A percentile compares a stretch with the other conserved stretches of the same genome.
These are phyloP conservation scores for Mycosphaerelloides madeirae DNA, from an alignment of 2,329 filamentous ascomycete genomes.

Conservation along the genomic window DNA sequence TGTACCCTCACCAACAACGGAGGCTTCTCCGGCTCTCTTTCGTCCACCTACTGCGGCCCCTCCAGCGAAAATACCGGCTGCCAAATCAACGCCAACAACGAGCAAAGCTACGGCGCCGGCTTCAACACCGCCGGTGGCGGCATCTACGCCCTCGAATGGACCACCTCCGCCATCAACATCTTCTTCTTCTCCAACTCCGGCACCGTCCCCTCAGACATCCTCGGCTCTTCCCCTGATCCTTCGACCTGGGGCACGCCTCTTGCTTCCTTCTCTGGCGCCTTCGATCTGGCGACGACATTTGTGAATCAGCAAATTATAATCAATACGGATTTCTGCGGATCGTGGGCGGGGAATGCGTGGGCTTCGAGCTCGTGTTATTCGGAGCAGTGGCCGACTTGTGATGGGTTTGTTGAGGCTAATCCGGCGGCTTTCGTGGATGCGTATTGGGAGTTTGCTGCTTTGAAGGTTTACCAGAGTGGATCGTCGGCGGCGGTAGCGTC, in stretches of 20 bases:
- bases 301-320: constrained; percentile 51
- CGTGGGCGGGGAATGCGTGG: constrained; percentile 36
- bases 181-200: constrained; percentile 35
- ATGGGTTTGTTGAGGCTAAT: constrained; percentile 32
- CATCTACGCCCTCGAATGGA: constrained; percentile 36
- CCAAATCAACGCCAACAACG: constrained; percentile 48
- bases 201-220: constrained; percentile 39
- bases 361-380: constrained; percentile 30
- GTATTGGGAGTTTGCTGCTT: constrained; percentile 40
- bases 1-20: constrained; percentile 31
- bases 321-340: constrained; percentile 54
- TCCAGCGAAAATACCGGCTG: constrained; percentile 40
- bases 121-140: constrained; percentile 44
- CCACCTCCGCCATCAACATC: constrained; percentile 27
- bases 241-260: constrained; percentile 58
- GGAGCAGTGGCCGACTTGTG: constrained; percentile 26
- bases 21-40: constrained; percentile 65
- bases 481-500: neutral
- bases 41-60: constrained; percentile 29
- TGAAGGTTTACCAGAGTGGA: constrained; percentile 35
- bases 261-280: constrained; percentile 55
- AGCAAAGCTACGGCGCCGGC: constrained; percentile 30
- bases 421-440: constrained; percentile 34
- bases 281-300: constrained; percentile 35
- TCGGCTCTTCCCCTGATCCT: constrained; percentile 50